Conservation (phyloP, 768 basidiomycete species). For the Vararia minispora region DNA sequence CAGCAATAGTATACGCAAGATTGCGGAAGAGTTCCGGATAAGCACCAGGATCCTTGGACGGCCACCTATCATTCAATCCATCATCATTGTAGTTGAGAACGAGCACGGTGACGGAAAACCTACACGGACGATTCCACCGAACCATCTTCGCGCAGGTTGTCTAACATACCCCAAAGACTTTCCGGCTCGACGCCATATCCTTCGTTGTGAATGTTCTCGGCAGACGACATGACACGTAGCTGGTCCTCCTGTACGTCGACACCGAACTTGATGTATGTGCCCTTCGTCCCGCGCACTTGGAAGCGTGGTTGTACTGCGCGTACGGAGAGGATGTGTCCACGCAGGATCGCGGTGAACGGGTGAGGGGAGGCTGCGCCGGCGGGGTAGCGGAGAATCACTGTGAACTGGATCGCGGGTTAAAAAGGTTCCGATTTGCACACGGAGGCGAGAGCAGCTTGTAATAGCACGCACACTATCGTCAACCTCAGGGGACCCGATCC, state of each 20-base stretch:
- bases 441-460: no score
- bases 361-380: constrained; percentile 28
- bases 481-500: constrained; percentile 49
- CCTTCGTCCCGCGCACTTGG: constrained; percentile 58
- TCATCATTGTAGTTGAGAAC: constrained; percentile 8
- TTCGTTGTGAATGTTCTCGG: constrained; percentile 31
- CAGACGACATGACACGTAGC: constrained; percentile 43
- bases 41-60: constrained; percentile 43
- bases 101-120: constrained; percentile 17
- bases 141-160: constrained; percentile 40
- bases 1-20: constrained; percentile 49
- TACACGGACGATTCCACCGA: constrained; percentile 22
- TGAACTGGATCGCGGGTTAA: constrained; percentile 5
- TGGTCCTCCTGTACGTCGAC: constrained; percentile 74
- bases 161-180: constrained; percentile 49
- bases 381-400: constrained; percentile 18
- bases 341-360: constrained; percentile 56
- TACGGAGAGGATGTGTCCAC: constrained; percentile 61
- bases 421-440: background rate
- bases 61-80: constrained; percentile 37
- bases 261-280: constrained; percentile 66
- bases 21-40: constrained; percentile 58
- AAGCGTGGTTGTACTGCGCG: constrained; percentile 59
- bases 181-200: constrained; percentile 54
- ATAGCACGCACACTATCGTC: constrained; percentile 47